Evolutionary conservation across 108 stramenopile genomes (phyloP).

Genomic region (Pseudonitzschia multiseries): DNA sequence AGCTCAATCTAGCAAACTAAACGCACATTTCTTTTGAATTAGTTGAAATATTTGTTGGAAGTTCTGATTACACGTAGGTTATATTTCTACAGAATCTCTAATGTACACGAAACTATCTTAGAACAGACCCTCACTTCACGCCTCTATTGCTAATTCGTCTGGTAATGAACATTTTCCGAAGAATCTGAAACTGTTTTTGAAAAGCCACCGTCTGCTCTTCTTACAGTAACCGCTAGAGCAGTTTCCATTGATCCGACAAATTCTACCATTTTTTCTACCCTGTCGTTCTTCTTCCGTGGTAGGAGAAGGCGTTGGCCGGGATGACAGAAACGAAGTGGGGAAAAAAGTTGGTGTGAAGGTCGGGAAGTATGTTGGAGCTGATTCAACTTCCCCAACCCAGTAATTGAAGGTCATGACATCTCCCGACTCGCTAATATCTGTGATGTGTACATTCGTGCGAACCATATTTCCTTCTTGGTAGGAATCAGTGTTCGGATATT

Average conservation of each 20-base stretch:
- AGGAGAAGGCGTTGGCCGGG: slow-evolving; percentile 1
- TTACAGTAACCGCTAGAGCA: slow-evolving; percentile 3
- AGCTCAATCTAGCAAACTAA: slow-evolving; percentile 33
- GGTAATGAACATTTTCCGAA: slow-evolving; percentile 8
- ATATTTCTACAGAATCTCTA: neutral
- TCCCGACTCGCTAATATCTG: slow-evolving; percentile 22
- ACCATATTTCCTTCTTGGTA: slow-evolving; percentile 42
- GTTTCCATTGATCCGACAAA: neutral
- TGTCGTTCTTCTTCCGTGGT: slow-evolving; percentile 9
- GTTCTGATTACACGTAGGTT: too few relatives aligned
- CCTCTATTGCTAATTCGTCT: neutral
- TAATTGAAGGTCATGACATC: slow-evolving; percentile 43
- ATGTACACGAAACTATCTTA: neutral
- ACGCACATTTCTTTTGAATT: neutral
- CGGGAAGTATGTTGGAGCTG: neutral
- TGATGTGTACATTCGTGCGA: slow-evolving; percentile 38
- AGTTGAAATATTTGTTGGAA: neutral
- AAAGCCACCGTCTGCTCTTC: slow-evolving; percentile 3
- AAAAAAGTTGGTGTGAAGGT: neutral
- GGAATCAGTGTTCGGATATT: slow-evolving; percentile 51
- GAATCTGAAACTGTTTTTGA: neutral
- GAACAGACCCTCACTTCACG: neutral
- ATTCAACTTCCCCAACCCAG: slow-evolving; percentile 9
- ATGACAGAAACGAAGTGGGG: slow-evolving; percentile 2
- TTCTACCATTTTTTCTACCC: slow-evolving; percentile 6